Conservation (phyloP, 257 asterid species). For the Nemophila menziesii region DNA sequence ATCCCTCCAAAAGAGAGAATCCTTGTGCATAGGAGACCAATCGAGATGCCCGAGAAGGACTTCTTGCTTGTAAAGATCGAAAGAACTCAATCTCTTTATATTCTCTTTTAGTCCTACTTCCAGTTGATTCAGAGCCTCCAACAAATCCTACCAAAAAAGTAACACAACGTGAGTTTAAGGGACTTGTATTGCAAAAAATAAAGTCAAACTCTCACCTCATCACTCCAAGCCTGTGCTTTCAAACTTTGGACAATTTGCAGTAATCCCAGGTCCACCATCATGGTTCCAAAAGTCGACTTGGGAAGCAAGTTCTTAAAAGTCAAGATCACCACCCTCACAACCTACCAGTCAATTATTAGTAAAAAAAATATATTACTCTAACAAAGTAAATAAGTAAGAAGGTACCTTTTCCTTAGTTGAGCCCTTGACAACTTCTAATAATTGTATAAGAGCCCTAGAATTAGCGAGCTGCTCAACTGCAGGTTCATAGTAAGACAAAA, state of each 20-base stretch:
- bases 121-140: constrained; percentile 65
- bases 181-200: not conserved
- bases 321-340: constrained; percentile 79
- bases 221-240: constrained; percentile 96
- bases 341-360: constrained; percentile 26
- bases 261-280: constrained; percentile 72
- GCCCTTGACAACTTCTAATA: constrained; percentile 80
- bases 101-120: constrained; percentile 63
- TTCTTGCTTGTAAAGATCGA: constrained; percentile 81
- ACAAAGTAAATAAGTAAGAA: not conserved
- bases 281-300: constrained; percentile 69
- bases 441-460: constrained; percentile 47
- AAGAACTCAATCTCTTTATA: constrained; percentile 73
- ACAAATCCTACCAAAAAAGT: constrained; percentile 48
- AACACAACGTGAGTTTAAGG: not conserved
- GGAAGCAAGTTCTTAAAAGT: constrained; percentile 68
- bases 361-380: not conserved
- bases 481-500: constrained; percentile 81
- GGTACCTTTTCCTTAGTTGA: constrained; percentile 90
- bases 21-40: constrained; percentile 93
- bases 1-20: constrained; percentile 74
- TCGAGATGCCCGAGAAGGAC: constrained; percentile 85
- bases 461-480: constrained; percentile 78
- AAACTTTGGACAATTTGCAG: constrained; percentile 73
- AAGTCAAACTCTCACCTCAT: constrained; percentile 42